These are phyloP conservation scores for Colletotrichum liaoningense DNA, from an alignment of 2,329 filamentous ascomycete species.

Conservation along the genomic window DNA sequence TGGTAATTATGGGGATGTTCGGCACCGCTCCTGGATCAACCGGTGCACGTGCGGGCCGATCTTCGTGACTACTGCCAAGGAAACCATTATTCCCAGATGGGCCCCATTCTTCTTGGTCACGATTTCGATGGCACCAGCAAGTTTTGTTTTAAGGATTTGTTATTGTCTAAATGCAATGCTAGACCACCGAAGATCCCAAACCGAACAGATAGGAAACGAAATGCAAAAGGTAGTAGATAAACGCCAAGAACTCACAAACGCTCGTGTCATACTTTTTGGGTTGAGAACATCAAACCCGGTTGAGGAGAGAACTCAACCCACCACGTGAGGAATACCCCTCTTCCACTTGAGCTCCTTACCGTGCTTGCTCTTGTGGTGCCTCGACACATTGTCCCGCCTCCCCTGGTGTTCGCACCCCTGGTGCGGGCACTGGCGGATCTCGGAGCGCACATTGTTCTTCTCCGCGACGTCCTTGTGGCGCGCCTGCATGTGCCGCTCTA, in stretches of 20 bases:
- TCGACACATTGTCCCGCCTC: constrained; percentile 36
- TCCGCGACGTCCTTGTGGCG: constrained; percentile 34
- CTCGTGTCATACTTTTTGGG: constrained; percentile 9
- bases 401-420: constrained; percentile 36
- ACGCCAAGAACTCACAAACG: constrained; percentile 27
- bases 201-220: constrained; percentile 16
- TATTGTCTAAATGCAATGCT: constrained; percentile 24
- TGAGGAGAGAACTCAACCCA: constrained; percentile 13
- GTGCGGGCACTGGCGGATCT: constrained; percentile 34
- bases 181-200: constrained; percentile 24
- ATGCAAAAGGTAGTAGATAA: constrained; percentile 4
- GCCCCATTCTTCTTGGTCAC: neutral
- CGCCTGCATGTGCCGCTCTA: constrained; percentile 38
- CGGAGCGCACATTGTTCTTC: constrained; percentile 34
- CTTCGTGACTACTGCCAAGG: neutral
- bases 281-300: too few species aligned
- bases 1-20: neutral
- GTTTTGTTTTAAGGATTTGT: constrained; percentile 17
- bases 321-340: constrained; percentile 33
- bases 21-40: neutral
- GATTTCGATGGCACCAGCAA: neutral
- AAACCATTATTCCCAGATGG: neutral
- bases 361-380: constrained; percentile 38
- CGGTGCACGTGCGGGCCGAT: neutral
- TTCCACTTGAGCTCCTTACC: constrained; percentile 37